phyloP scores from a whole-genome alignment of 441 rosid genomes.

The Erodium trifolium region DNA sequence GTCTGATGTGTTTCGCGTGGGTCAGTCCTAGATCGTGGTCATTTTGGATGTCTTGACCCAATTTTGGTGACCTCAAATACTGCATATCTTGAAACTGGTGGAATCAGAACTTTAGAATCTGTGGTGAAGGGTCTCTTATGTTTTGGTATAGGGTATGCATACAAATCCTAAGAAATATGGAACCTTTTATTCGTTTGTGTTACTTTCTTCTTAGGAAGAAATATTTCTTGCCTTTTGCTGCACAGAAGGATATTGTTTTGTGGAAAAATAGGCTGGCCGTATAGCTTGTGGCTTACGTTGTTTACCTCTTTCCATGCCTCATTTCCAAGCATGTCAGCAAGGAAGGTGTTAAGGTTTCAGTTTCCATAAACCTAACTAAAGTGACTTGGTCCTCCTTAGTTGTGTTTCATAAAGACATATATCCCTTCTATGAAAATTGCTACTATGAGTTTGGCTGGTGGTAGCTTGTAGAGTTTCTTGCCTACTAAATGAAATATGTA shows the following conservation, averaged over 20 bases:
- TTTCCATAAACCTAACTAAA: not conserved
- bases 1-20: not conserved
- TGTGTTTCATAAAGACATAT: not conserved
- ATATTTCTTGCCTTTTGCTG: slow-evolving; percentile 1
- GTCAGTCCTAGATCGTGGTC: not conserved
- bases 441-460: not conserved
- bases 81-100: not conserved
- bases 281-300: not conserved
- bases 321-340: not conserved
- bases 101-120: not conserved
- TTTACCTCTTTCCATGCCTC: not conserved
- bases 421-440: not conserved
- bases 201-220: not conserved
- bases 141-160: slow-evolving; percentile 1
- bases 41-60: not conserved
- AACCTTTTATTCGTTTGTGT: not conserved
- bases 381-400: not conserved
- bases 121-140: slow-evolving; percentile 5
- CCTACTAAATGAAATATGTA: not conserved
- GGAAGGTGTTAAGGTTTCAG: not conserved
- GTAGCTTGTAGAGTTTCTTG: not conserved
- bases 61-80: not conserved
- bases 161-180: not conserved
- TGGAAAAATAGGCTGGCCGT: not conserved
- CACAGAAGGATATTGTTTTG: not conserved